Evolutionary conservation across 2,329 filamentous ascomycete genomes (phyloP).

Genomic region (Penicillium sp.): DNA sequence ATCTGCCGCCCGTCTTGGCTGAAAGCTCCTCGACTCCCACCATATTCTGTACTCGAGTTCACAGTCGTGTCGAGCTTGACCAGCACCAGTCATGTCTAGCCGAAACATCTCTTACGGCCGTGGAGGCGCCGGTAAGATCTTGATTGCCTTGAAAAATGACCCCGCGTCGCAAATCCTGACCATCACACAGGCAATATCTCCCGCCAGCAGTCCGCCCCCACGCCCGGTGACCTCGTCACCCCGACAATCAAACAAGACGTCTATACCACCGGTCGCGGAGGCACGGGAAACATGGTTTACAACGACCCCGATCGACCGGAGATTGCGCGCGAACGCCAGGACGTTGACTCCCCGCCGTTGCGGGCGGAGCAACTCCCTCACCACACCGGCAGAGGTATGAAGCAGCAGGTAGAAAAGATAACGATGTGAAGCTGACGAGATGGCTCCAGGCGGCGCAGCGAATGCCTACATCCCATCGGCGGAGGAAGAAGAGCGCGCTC

Average conservation of each 20-base stretch:
- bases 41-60: not conserved
- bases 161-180: not conserved
- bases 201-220: slow-evolving; percentile 51
- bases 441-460: slow-evolving; percentile 33
- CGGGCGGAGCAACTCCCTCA: slow-evolving; percentile 40
- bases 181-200: slow-evolving; percentile 58
- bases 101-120: slow-evolving; percentile 64
- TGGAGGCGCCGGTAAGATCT: slow-evolving; percentile 64
- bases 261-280: slow-evolving; percentile 87
- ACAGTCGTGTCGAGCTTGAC: not conserved
- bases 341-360: slow-evolving; percentile 62
- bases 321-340: slow-evolving; percentile 74
- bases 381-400: slow-evolving; percentile 45
- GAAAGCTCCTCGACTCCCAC: not conserved
- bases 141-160: not conserved
- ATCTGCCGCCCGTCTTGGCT: slow-evolving; percentile 8
- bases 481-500: slow-evolving; percentile 25
- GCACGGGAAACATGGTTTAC: slow-evolving; percentile 83
- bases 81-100: slow-evolving; percentile 18
- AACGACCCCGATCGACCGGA: slow-evolving; percentile 64
- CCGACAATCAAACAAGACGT: slow-evolving; percentile 79
- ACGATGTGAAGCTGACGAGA: slow-evolving; percentile 2
- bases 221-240: slow-evolving; percentile 69
- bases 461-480: slow-evolving; percentile 35
- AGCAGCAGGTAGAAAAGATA: not conserved